Evolutionary conservation across 495 filamentous ascomycete genomes (phyloP).

Genomic region (Tuber umbilicatum): DNA sequence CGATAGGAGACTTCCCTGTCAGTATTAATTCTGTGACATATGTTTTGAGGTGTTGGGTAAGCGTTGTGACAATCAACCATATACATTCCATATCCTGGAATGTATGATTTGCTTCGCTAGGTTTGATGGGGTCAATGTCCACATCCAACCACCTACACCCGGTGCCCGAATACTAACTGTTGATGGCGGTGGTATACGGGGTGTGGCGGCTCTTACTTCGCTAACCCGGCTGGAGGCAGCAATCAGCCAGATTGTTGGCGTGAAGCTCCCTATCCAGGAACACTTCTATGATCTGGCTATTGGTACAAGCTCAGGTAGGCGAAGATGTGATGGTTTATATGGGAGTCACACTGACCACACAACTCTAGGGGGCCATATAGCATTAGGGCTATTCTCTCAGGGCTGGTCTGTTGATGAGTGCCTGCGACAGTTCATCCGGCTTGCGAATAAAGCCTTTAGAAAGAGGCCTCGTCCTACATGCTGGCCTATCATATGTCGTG

Average conservation of each 20-base stretch:
- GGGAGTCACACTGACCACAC: background rate
- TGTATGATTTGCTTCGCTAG: background rate
- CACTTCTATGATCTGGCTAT: slow-evolving; percentile 34
- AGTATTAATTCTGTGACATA: background rate
- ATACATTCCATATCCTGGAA: background rate
- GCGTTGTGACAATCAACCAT: background rate
- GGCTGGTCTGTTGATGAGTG: slow-evolving; percentile 27
- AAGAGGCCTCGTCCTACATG: background rate
- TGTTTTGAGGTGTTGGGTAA: background rate
- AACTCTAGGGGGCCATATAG: slow-evolving; percentile 15
- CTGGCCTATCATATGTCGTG: slow-evolving; percentile 15
- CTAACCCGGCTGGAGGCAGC: slow-evolving; percentile 26
- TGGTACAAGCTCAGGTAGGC: slow-evolving; percentile 33
- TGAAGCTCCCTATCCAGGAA: slow-evolving; percentile 27
- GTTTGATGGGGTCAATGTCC: slow-evolving; percentile 17
- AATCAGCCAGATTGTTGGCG: slow-evolving; percentile 1
- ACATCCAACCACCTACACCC: slow-evolving; percentile 47
- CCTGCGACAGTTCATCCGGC: slow-evolving; percentile 21
- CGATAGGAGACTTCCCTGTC: background rate
- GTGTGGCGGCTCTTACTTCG: slow-evolving; percentile 32
- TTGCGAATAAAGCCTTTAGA: slow-evolving; percentile 24
- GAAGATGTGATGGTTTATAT: background rate
- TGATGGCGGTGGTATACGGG: slow-evolving; percentile 53
- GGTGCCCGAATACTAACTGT: slow-evolving; percentile 51
- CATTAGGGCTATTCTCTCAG: slow-evolving; percentile 25